A percentile compares a stretch with the other conserved stretches of the same genome.
These are phyloP conservation scores for Beauveria sp. DNA, from an alignment of 2,329 filamentous ascomycete species.

Conservation along the genomic window DNA sequence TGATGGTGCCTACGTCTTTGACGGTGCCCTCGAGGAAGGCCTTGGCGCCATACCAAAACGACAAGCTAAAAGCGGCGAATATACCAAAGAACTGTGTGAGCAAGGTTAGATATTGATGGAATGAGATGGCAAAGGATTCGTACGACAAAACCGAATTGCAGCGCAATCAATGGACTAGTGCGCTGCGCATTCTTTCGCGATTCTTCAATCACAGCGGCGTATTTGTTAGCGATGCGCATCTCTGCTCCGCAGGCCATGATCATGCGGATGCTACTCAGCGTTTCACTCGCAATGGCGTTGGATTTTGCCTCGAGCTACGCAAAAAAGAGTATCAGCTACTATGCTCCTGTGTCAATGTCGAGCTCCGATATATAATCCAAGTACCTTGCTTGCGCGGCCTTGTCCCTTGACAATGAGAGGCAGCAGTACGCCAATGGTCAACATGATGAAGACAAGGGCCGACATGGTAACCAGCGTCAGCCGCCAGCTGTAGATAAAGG, in stretches of 20 bases:
- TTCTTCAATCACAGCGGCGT: slow-evolving; percentile 47
- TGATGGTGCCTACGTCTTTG: slow-evolving; percentile 42
- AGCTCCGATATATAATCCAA: not conserved
- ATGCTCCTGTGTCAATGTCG: not conserved
- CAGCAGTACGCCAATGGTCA: slow-evolving; percentile 41
- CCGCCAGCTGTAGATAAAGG: slow-evolving; percentile 51
- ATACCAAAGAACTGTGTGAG: slow-evolving; percentile 41
- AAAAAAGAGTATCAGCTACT: slow-evolving; percentile 1
- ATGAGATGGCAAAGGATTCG: slow-evolving; percentile 6
- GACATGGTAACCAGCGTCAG: slow-evolving; percentile 52
- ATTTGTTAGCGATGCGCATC: slow-evolving; percentile 43
- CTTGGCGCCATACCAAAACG: slow-evolving; percentile 57
- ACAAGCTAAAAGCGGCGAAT: slow-evolving; percentile 45
- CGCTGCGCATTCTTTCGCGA: slow-evolving; percentile 41
- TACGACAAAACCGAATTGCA: slow-evolving; percentile 45
- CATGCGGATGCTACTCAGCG: slow-evolving; percentile 53
- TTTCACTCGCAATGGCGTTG: slow-evolving; percentile 52
- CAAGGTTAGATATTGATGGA: not conserved
- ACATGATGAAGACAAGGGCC: slow-evolving; percentile 46
- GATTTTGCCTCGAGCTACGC: slow-evolving; percentile 46
- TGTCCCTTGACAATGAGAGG: slow-evolving; percentile 50
- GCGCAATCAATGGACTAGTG: slow-evolving; percentile 42
- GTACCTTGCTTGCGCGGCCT: slow-evolving; percentile 33
- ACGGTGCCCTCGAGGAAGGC: slow-evolving; percentile 40
- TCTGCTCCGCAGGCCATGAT: slow-evolving; percentile 57